Evolutionary conservation across 495 filamentous ascomycete species (phyloP).

Genomic region (Podospora sp.): DNA sequence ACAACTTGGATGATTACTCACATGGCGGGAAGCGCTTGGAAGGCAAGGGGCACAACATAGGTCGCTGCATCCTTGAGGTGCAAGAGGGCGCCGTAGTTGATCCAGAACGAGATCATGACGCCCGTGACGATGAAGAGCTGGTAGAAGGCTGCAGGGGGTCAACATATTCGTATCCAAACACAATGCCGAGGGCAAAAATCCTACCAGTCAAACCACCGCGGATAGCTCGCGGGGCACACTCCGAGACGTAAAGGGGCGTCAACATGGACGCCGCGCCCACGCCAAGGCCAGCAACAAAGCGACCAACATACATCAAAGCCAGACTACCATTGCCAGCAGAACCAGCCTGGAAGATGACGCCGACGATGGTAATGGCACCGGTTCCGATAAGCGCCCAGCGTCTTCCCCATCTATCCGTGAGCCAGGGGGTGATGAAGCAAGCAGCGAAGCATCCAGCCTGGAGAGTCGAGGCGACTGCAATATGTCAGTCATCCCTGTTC

Average conservation of each 20-base stretch:
- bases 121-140: slow-evolving; percentile 68
- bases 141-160: slow-evolving; percentile 49
- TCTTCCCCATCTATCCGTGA: slow-evolving; percentile 58
- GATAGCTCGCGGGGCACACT: slow-evolving; percentile 72
- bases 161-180: background rate
- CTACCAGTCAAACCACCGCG: slow-evolving; percentile 66
- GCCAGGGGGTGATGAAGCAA: slow-evolving; percentile 53
- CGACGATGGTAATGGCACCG: slow-evolving; percentile 42
- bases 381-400: slow-evolving; percentile 36
- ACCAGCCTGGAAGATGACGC: slow-evolving; percentile 45
- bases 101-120: slow-evolving; percentile 68
- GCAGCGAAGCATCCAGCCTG: slow-evolving; percentile 68
- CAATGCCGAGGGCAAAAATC: background rate
- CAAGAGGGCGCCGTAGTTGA: slow-evolving; percentile 56
- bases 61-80: slow-evolving; percentile 51
- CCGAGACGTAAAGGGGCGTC: slow-evolving; percentile 60
- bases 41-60: slow-evolving; percentile 54
- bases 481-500: slow-evolving; percentile 19
- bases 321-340: slow-evolving; percentile 42
- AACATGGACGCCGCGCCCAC: slow-evolving; percentile 68
- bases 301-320: slow-evolving; percentile 64
- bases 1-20: background rate
- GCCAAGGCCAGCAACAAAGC: slow-evolving; percentile 67
- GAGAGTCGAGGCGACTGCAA: slow-evolving; percentile 62
- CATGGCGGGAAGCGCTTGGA: slow-evolving; percentile 64